phyloP scores from a whole-genome alignment of 2,329 filamentous ascomycete genomes.

The Colletotrichum sp. region DNA sequence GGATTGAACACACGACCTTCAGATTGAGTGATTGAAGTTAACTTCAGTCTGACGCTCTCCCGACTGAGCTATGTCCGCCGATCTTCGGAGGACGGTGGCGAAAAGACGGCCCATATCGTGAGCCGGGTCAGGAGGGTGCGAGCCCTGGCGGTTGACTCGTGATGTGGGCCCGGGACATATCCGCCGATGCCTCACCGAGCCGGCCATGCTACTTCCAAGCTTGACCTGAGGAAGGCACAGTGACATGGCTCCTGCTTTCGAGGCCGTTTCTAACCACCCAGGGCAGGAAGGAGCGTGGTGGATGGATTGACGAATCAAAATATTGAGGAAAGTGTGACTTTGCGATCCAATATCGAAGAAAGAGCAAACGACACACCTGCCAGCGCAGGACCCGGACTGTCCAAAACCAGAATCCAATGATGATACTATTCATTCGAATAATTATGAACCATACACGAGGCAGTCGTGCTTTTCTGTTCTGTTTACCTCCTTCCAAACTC shows the following conservation, averaged over 20 bases:
- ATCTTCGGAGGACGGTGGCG: fast-evolving
- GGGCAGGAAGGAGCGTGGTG: neutral
- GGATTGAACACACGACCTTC: neutral
- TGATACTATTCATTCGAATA: conserved; percentile 8
- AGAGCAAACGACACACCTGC: neutral
- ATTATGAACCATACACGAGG: neutral
- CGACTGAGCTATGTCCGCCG: conserved; percentile 4
- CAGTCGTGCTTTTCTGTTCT: neutral
- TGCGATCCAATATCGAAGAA: neutral
- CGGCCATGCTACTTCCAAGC: neutral
- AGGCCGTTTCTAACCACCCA: neutral
- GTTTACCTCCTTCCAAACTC: neutral
- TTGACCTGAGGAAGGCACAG: neutral
- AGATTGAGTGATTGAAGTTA: too few relatives aligned
- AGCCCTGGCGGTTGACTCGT: neutral
- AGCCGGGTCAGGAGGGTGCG: neutral
- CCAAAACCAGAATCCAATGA: neutral
- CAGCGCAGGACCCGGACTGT: neutral
- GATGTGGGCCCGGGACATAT: neutral
- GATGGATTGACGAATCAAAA: neutral
- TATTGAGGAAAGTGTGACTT: neutral
- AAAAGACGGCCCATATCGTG: neutral
- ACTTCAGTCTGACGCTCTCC: neutral
- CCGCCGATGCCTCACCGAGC: neutral
- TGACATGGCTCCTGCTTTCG: neutral